Evolutionary conservation across 2,329 filamentous ascomycete species (phyloP).

Genomic region (Knoxdaviesia proteae): DNA sequence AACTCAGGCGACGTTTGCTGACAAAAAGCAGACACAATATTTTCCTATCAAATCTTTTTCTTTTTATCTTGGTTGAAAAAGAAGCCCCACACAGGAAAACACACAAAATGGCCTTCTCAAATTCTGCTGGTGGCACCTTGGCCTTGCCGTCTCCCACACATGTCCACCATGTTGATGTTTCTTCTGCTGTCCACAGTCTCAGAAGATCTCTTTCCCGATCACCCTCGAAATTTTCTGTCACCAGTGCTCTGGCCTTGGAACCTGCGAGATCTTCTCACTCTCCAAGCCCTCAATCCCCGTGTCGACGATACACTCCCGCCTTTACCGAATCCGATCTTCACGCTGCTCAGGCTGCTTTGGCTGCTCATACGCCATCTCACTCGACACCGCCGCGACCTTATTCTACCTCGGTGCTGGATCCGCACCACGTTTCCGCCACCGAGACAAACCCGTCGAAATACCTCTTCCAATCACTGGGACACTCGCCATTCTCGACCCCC

Average conservation of each 20-base stretch:
- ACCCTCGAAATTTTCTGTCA: slow-evolving; percentile 55
- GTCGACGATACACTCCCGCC: slow-evolving; percentile 16
- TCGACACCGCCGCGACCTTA: no score
- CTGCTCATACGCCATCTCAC: no score
- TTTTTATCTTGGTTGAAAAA: background rate
- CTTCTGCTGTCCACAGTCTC: slow-evolving; percentile 61
- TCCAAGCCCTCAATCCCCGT: slow-evolving; percentile 30
- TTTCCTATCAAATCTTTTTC: background rate
- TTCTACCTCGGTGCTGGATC: no score
- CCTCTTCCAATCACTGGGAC: slow-evolving; percentile 7
- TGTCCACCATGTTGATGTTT: slow-evolving; percentile 62
- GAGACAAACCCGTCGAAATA: background rate
- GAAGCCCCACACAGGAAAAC: background rate
- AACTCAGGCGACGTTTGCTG: background rate
- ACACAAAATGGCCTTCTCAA: slow-evolving; percentile 34
- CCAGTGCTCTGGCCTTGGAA: slow-evolving; percentile 7
- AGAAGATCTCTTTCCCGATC: slow-evolving; percentile 78
- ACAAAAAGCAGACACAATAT: background rate
- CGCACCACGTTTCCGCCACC: no score
- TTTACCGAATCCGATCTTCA: slow-evolving; percentile 2
- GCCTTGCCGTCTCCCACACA: slow-evolving; percentile 75
- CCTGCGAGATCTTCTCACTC: slow-evolving; percentile 33
- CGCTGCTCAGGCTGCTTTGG: no score
- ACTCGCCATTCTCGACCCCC: slow-evolving; percentile 6
- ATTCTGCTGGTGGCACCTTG: slow-evolving; percentile 43